These are phyloP conservation scores for Crithidia acanthocephali DNA, from an alignment of 208 protist species.

Conservation along the genomic window DNA sequence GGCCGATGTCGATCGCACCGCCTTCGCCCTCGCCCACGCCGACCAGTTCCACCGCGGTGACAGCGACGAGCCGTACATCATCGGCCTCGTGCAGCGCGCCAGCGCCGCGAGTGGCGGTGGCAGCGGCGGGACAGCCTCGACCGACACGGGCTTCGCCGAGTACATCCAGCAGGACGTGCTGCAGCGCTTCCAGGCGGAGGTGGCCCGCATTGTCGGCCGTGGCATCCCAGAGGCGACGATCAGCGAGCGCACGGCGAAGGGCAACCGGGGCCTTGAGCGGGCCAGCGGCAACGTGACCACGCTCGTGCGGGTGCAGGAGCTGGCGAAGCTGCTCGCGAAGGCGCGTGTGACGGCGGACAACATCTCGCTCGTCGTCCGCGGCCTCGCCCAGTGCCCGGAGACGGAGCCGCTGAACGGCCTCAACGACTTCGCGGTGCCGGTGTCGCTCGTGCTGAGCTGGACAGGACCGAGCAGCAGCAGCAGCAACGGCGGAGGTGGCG, in stretches of 20 bases:
- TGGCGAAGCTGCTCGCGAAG: slow-evolving; percentile 58
- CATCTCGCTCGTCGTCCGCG: slow-evolving; percentile 67
- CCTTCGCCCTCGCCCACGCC: slow-evolving; percentile 64
- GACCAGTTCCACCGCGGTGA: slow-evolving; percentile 34
- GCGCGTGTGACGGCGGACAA: slow-evolving; percentile 68
- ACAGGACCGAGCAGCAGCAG: slow-evolving; percentile 41
- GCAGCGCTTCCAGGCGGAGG: slow-evolving; percentile 56
- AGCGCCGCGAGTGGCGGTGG: slow-evolving; percentile 21
- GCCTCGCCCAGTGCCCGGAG: slow-evolving; percentile 73
- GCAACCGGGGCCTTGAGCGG: slow-evolving; percentile 51
- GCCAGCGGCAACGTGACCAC: slow-evolving; percentile 69
- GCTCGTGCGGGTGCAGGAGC: slow-evolving; percentile 62
- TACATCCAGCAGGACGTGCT: slow-evolving; percentile 60
- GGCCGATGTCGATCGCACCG: slow-evolving; percentile 66
- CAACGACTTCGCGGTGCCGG: slow-evolving; percentile 77
- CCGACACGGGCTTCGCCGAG: slow-evolving; percentile 39
- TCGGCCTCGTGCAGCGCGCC: slow-evolving; percentile 67
- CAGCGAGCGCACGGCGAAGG: slow-evolving; percentile 48
- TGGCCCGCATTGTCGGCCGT: slow-evolving; percentile 68
- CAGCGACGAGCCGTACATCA: slow-evolving; percentile 74
- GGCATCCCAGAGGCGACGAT: slow-evolving; percentile 66
- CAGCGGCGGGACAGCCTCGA: slow-evolving; percentile 8
- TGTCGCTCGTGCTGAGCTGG: slow-evolving; percentile 76
- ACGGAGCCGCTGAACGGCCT: slow-evolving; percentile 48
- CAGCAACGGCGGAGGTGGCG: slow-evolving; percentile 10